Base-by-base conservation (phyloP, 352 stramenopile species). In the Phytophthora foliorum region DNA sequence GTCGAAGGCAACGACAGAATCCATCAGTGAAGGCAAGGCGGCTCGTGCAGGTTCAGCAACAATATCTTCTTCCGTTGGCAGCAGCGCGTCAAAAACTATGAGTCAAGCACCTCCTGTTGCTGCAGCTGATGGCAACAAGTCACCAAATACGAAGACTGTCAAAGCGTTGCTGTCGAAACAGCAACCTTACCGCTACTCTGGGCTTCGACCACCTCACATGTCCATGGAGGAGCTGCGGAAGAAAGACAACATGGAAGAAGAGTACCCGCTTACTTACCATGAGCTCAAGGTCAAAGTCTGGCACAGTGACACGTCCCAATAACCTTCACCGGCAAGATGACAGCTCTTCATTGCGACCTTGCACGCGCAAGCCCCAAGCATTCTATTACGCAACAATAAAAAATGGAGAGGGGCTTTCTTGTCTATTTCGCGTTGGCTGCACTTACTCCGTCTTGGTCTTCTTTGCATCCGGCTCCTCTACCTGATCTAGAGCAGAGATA, bases 201-300 rank as follows among this genome's bases (percentile, higher is more conserved):
- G 76, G 17, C 63, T 95, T 42, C 74, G 78, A 8, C 82, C 84
- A 1, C 86, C 86, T 34, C 84, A 93, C 24, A 67, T 95, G 62
- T 93, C 86, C 0, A 70, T 93, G 25, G 81, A 92, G 17, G 88
- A 94, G 60, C 78, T 94, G 54, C 87, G 88, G 42, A 91, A 91
- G 65, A 93, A 93, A 62, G 88, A 94, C 74, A 91, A 88, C 53
- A 76, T 92, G 21, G 86, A 96, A 64, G 86, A 96, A 60, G 86
- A 93, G 57, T 96, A 96, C 49, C 86, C 88, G n/a, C 81, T 94
- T 11, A 94, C 83, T 11, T 94, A 96, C 74, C 77, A 92, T 58
- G 86, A 94, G 53, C 84, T 96, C 62, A 95, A 95, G 74, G 77
- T 82, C 44, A 92, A 93, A 69, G 86, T 93, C 14, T 96, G 88